phyloP scores from a whole-genome alignment of 164 flowering plant genomes.

The Paratinospora sagittata region DNA sequence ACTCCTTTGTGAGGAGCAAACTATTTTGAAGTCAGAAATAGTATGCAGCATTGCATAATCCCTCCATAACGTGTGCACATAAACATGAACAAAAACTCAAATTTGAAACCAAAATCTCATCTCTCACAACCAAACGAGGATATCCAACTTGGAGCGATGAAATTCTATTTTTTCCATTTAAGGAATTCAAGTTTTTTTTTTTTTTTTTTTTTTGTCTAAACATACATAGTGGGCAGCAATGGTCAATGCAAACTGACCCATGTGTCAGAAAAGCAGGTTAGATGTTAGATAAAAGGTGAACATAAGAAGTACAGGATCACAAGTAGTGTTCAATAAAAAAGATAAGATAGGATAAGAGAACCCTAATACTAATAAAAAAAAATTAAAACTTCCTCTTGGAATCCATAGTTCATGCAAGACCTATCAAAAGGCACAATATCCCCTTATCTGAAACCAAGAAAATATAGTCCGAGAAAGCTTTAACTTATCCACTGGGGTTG shows the following conservation, averaged over 20 bases:
- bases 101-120: too few species aligned
- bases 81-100: too few species aligned
- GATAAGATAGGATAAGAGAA: background rate
- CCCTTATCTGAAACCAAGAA: conserved; percentile 13
- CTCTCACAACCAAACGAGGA: too few species aligned
- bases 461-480: background rate
- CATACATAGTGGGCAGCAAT: too few species aligned
- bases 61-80: too few species aligned
- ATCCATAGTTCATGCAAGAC: background rate
- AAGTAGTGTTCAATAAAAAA: background rate
- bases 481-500: conserved; percentile 15
- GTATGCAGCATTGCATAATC: too few species aligned
- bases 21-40: too few species aligned
- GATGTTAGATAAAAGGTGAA: background rate
- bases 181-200: background rate
- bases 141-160: too few species aligned
- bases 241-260: background rate
- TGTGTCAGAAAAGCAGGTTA: background rate
- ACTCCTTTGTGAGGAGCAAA: too few species aligned
- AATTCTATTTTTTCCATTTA: background rate
- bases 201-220: too few species aligned
- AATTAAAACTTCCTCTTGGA: conserved; percentile 8
- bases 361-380: background rate
- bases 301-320: background rate
- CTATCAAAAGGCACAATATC: background rate